phyloP scores from a whole-genome alignment of 1,284 basidiomycete species.

The Sanghuangporus baumii region DNA sequence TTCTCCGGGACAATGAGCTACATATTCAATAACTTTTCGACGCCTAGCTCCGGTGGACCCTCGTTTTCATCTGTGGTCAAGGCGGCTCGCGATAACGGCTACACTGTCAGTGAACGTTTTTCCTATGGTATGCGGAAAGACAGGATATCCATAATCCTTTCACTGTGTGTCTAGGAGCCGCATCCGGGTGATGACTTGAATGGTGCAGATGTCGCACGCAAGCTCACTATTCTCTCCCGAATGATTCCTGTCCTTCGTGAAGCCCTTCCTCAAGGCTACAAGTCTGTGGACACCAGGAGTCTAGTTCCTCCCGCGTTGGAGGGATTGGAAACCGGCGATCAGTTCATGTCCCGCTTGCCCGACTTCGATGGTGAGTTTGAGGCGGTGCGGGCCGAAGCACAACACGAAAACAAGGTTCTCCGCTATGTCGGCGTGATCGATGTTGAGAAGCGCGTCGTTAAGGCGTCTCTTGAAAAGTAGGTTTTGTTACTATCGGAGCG shows the following conservation, averaged over 20 bases:
- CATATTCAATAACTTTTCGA: conserved; percentile 97
- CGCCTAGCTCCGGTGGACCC: conserved; percentile 50
- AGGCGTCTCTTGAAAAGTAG: conserved; percentile 84
- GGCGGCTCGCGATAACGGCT: conserved; percentile 87
- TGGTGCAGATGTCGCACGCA: conserved; percentile 94
- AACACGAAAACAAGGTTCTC: conserved; percentile 74
- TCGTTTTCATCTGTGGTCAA: conserved; percentile 88
- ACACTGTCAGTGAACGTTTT: conserved; percentile 59
- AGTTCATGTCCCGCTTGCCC: conserved; percentile 77
- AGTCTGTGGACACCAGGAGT: conserved; percentile 78
- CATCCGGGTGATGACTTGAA: conserved; percentile 96
- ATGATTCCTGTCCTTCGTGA: conserved; percentile 55
- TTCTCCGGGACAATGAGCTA: conserved; percentile 96
- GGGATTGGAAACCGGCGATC: conserved; percentile 64
- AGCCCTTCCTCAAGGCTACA: conserved; percentile 62
- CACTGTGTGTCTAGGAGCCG: conserved; percentile 63
- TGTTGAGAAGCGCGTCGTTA: conserved; percentile 65
- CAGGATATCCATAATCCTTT: not conserved
- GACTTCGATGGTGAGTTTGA: conserved; percentile 85
- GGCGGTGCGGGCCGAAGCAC: conserved; percentile 71
- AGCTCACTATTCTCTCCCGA: conserved; percentile 92
- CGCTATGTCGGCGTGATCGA: conserved; percentile 96
- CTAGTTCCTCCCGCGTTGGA: conserved; percentile 79
- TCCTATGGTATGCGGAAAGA: not conserved
- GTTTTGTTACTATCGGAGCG: conserved; percentile 20